phyloP scores from a whole-genome alignment of 2,329 filamentous ascomycete species.

The Penicillium brevicompactum region DNA sequence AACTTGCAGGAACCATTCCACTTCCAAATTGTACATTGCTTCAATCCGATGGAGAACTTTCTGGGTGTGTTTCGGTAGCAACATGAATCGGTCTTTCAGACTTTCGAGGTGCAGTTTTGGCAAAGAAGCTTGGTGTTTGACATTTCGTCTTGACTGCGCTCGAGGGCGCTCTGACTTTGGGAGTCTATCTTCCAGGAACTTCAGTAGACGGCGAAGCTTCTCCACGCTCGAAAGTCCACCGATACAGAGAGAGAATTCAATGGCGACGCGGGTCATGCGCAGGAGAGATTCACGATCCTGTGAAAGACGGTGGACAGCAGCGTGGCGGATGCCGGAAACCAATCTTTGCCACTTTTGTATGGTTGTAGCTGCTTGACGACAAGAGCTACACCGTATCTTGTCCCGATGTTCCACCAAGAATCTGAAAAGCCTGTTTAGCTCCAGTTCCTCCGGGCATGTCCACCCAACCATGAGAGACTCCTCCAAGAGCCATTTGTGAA shows the following conservation, averaged over 20 bases:
- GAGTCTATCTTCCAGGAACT: neutral
- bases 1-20: neutral
- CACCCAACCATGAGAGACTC: neutral
- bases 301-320: conserved; percentile 1
- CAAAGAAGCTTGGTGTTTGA: neutral
- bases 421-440: neutral
- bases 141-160: neutral
- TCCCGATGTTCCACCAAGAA: neutral
- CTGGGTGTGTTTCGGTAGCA: neutral
- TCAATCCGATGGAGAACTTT: neutral
- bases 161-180: neutral
- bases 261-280: neutral
- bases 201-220: conserved; percentile 42
- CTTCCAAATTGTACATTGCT: neutral
- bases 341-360: neutral
- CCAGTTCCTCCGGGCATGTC: neutral
- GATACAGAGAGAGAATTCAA: conserved; percentile 1
- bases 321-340: conserved; percentile 1
- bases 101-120: neutral
- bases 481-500: conserved; percentile 1
- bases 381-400: neutral
- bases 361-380: neutral
- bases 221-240: neutral
- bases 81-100: neutral
- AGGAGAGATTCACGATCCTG: conserved; percentile 2